phyloP scores from a whole-genome alignment of 2,329 filamentous ascomycete genomes.

The Rhynchosporium graminicola region DNA sequence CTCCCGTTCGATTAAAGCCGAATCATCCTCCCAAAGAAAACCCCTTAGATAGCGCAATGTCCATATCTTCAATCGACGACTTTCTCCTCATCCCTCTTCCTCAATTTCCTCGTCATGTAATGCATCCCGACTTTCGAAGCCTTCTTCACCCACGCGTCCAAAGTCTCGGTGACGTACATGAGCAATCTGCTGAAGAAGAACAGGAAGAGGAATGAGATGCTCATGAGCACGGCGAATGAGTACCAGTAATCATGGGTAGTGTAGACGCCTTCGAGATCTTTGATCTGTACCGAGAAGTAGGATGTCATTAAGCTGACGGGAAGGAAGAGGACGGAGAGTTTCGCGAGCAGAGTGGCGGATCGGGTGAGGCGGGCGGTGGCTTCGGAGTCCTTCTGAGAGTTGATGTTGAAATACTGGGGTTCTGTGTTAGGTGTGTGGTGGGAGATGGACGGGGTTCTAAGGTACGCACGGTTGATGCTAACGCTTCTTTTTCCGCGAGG shows the following conservation, averaged over 20 bases:
- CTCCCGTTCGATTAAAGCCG: background rate
- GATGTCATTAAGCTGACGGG: conserved; percentile 74
- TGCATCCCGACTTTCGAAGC: conserved; percentile 4
- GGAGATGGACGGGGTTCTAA: background rate
- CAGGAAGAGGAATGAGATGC: conserved; percentile 58
- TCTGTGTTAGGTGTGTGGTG: conserved; percentile 23
- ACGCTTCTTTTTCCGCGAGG: conserved; percentile 67
- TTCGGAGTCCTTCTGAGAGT: conserved; percentile 72
- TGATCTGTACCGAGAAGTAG: conserved; percentile 70
- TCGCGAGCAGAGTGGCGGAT: conserved; percentile 71
- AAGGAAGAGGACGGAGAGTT: conserved; percentile 74
- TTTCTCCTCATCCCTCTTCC: conserved; percentile 12
- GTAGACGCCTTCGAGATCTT: conserved; percentile 57
- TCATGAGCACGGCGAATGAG: conserved; percentile 63
- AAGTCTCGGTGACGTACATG: conserved; percentile 48
- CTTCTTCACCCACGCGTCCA: conserved; percentile 41
- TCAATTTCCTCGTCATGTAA: conserved; percentile 10
- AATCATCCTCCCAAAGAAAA: too few species aligned
- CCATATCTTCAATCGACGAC: background rate
- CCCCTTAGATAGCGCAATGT: too few species aligned
- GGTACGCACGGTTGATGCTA: conserved; percentile 61
- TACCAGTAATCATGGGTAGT: conserved; percentile 66
- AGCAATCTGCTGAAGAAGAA: conserved; percentile 53
- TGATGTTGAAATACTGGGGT: conserved; percentile 72
- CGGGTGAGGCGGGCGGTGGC: conserved; percentile 71